phyloP scores from a whole-genome alignment of 495 filamentous ascomycete genomes.

The Penicillium paradoxum region DNA sequence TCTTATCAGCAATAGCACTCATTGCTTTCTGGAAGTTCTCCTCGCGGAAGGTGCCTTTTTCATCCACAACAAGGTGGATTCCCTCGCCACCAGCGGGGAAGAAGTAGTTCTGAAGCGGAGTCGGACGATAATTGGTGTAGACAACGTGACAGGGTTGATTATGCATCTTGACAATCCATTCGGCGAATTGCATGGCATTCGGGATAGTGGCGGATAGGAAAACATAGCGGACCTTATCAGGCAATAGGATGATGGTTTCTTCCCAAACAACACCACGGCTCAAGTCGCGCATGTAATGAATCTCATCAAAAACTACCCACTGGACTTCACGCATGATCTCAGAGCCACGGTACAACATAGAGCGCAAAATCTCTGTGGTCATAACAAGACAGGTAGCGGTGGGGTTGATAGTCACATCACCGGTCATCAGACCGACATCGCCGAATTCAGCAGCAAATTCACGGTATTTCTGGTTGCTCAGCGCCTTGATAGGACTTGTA shows the following conservation, averaged over 20 bases:
- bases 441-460: conserved; percentile 94
- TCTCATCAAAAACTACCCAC: conserved; percentile 98
- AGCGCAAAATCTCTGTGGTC: conserved; percentile 98
- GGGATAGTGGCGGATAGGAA: conserved; percentile 99
- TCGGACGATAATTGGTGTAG: conserved; percentile 96
- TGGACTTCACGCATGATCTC: conserved; percentile 99
- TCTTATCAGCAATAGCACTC: conserved; percentile 78
- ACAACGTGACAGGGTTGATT: conserved; percentile 96
- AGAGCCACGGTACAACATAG: conserved; percentile 96
- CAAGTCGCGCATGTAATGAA: conserved; percentile 89
- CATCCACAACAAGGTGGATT: conserved; percentile 91
- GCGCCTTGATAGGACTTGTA: conserved; percentile 96
- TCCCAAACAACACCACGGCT: conserved; percentile 94
- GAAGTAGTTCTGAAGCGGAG: conserved; percentile 94
- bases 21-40: conserved; percentile 97
- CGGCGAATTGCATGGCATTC: conserved; percentile 98
- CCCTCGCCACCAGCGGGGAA: conserved; percentile 91
- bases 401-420: conserved; percentile 98
- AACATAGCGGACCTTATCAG: conserved; percentile 97
- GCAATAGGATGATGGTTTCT: conserved; percentile 94
- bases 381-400: conserved; percentile 97
- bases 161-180: conserved; percentile 98
- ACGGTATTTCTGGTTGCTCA: conserved; percentile 97
- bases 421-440: conserved; percentile 97
- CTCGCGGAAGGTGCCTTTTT: conserved; percentile 91